phyloP scores from a whole-genome alignment of 257 asterid species.

The Jacaranda copaia region DNA sequence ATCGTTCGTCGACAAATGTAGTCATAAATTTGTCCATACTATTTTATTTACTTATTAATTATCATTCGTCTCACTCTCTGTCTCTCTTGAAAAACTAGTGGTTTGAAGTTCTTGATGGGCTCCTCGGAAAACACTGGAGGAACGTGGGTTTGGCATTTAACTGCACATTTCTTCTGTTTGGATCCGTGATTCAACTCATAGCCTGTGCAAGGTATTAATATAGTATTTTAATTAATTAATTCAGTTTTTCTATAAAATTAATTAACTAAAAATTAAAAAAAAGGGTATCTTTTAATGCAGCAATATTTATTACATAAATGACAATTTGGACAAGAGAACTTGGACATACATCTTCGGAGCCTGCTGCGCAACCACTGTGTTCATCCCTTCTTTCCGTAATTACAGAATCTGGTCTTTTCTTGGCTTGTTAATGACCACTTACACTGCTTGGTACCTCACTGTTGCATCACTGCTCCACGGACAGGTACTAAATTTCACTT shows the following conservation, averaged over 20 bases:
- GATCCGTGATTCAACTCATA: conserved; percentile 60
- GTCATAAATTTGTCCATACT: too few species aligned
- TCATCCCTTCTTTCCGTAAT: conserved; percentile 56
- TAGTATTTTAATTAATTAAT: too few species aligned
- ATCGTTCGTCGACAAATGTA: too few species aligned
- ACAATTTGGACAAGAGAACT: conserved; percentile 56
- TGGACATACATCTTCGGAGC: conserved; percentile 53
- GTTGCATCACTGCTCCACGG: conserved; percentile 59
- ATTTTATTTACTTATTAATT: too few species aligned
- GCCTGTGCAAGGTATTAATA: conserved; percentile 56
- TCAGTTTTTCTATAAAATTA: too few species aligned
- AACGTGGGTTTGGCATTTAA: conserved; percentile 55
- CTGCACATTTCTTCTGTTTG: conserved; percentile 58
- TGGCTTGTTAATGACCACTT: conserved; percentile 61
- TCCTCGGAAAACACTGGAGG: conserved; percentile 60
- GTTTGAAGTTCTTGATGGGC: conserved; percentile 65
- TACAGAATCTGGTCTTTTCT: conserved; percentile 67
- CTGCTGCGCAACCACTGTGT: conserved; percentile 46
- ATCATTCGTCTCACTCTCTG: too few species aligned
- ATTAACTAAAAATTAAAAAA: too few species aligned
- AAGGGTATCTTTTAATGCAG: conserved; percentile 36
- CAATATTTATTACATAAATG: conserved; percentile 60
- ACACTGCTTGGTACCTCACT: conserved; percentile 63
- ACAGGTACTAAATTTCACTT: conserved; percentile 46
- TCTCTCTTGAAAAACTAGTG: conserved; percentile 27